phyloP scores from a whole-genome alignment of 2,329 filamentous ascomycete genomes.

The Chrysosporium keratinophilum region DNA sequence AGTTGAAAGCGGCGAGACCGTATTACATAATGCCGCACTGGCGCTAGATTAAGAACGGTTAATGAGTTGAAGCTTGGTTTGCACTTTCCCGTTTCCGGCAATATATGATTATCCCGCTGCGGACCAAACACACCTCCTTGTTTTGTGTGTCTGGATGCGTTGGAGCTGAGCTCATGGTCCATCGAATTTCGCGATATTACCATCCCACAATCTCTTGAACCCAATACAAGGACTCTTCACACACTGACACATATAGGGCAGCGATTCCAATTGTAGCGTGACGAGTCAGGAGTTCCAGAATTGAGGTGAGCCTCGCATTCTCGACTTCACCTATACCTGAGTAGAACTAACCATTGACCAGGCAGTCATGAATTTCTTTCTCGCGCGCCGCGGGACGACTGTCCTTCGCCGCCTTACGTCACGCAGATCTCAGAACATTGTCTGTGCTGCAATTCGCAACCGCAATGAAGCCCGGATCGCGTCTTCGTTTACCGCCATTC shows the following conservation, averaged over 20 bases:
- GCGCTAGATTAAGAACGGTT: not conserved
- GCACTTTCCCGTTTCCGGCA: constrained; percentile 4
- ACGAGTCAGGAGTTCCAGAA: not conserved
- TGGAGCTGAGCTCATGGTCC: not conserved
- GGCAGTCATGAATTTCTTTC: not conserved
- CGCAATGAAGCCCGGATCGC: constrained; percentile 1
- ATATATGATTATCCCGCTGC: not conserved
- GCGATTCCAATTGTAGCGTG: too few relatives aligned
- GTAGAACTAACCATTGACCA: not conserved
- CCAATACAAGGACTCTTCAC: not conserved
- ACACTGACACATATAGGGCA: not conserved
- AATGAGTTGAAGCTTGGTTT: not conserved
- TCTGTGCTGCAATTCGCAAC: not conserved
- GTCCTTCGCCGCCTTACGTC: constrained; percentile 21
- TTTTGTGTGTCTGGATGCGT: not conserved
- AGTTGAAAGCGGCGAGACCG: not conserved
- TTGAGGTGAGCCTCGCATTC: not conserved
- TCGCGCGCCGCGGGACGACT: constrained; percentile 1
- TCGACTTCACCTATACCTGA: not conserved
- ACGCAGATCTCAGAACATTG: constrained; percentile 14
- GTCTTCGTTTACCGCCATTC: constrained; percentile 11
- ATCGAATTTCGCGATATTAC: not conserved
- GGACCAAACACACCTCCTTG: constrained; percentile 10
- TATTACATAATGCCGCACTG: constrained; percentile 6
- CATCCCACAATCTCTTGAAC: not conserved